Evolutionary conservation across 1,284 basidiomycete genomes (phyloP), one percentile per base, ranked within the genome.

Genomic region (Sphagnurus paluster): DNA sequence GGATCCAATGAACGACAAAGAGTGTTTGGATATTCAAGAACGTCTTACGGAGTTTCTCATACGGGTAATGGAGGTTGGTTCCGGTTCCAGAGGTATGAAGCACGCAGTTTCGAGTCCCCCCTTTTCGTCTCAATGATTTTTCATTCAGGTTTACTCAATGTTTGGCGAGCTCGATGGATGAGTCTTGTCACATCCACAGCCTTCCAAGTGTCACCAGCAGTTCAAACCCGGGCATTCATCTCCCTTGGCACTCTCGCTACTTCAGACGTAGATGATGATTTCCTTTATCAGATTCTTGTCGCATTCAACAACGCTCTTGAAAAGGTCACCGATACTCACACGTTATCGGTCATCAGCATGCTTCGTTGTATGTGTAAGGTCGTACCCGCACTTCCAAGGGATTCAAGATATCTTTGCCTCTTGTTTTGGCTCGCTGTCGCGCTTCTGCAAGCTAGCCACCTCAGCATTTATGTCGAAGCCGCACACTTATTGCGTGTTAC

Each of bases 91-190:
- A 60, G 90, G 91, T 91, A 51, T 49, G 76, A 60, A 34, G 28
- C 16, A 38, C n/a, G n/a, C n/a, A 39, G 17, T 42, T 35, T 37
- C 16, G 10, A 16, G 46, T 32, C 19, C 6, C 10, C 9, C 7
- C 33, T 5, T 13, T 8, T 16, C 24, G 28, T 44, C 30, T 28
- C 17, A 33, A 28, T 47, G 24, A 42, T 48, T 24, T 41, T 14
- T 20, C 9, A 13, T 40, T 4, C 42, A 93, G 94, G 92, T 42
- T 73, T 93, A 8, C 72, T 91, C 32, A 98, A 98, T 61, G 82
- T 90, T 11, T 98, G 95, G 94, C 80, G 90, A 48, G 91, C 93
- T 20, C 77, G 94, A 30, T 93, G 94, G 90, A 93, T 94, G 83
- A 87, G 92, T 44, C 68, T 98, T 44, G 83, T 94, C n/a, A 90